Evolutionary conservation across 192 early-diverging fungal genomes (phyloP).

Genomic region (Backusella tuberculispora): DNA sequence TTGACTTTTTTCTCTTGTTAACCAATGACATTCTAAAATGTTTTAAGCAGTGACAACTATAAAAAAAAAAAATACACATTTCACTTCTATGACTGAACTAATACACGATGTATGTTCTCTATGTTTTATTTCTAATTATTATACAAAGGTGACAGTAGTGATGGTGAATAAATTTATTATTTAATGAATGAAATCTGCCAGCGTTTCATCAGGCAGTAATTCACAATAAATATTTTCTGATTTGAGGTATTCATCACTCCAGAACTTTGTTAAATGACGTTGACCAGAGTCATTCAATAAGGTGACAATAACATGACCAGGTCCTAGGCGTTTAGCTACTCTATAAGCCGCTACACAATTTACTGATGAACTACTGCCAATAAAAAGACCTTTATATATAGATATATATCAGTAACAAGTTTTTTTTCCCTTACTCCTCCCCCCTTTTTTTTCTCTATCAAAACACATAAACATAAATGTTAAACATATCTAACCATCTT

Average conservation of each 20-base stretch:
- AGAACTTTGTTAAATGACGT: slow-evolving; percentile 95
- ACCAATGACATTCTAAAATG: too few relatives aligned
- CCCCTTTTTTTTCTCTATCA: background rate
- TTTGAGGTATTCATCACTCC: slow-evolving; percentile 49
- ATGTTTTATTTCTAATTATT: too few relatives aligned
- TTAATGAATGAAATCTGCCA: slow-evolving; percentile 15
- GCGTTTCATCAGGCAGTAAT: slow-evolving; percentile 12
- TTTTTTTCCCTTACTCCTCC: too few relatives aligned
- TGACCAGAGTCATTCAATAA: slow-evolving; percentile 90
- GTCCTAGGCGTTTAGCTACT: slow-evolving; percentile 78
- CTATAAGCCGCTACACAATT: slow-evolving; percentile 90
- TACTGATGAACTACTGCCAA: slow-evolving; percentile 89
- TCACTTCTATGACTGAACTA: too few relatives aligned
- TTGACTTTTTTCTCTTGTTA: too few relatives aligned
- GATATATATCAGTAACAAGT: background rate
- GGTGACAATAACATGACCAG: slow-evolving; percentile 91
- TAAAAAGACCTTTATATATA: slow-evolving; percentile 66
- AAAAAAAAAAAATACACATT: too few relatives aligned
- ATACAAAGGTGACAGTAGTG: too few relatives aligned
- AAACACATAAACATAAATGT: background rate
- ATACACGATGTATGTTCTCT: too few relatives aligned
- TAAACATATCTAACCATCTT: slow-evolving; percentile 59
- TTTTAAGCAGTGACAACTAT: too few relatives aligned
- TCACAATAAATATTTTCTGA: slow-evolving; percentile 12
- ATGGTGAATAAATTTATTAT: background rate